Percentiles rank a stretch among this genome's conserved stretches.
Conservation (phyloP, 1,284 basidiomycete genomes). For the Cutaneotrichosporon cyanovorans region DNA sequence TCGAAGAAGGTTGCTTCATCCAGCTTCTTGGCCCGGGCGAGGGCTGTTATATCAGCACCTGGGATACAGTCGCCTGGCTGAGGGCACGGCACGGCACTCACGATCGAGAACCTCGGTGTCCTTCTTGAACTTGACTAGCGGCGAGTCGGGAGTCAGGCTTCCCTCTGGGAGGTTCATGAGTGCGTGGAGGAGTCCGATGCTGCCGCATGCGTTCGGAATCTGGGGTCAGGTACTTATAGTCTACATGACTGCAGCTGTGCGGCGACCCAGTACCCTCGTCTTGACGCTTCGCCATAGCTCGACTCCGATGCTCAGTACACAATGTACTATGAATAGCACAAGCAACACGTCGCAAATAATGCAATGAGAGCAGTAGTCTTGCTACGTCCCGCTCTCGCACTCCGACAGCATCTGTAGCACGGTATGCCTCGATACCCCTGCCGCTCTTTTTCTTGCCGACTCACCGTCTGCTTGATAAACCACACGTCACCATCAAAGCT, state of each 20-base stretch:
- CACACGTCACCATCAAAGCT: slow-evolving; percentile 37
- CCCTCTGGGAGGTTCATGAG: slow-evolving; percentile 38
- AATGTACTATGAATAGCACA: too few relatives aligned
- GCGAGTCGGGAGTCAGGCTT: slow-evolving; percentile 24
- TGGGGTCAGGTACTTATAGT: slow-evolving; percentile 41
- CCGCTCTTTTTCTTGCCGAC: slow-evolving; percentile 11
- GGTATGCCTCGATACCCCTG: too few relatives aligned
- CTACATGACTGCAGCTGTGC: too few relatives aligned
- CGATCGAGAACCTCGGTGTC: slow-evolving; percentile 26
- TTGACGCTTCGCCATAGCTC: too few relatives aligned
- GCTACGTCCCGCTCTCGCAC: too few relatives aligned
- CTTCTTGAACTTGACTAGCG: slow-evolving; percentile 37
- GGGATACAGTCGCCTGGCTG: too few relatives aligned
- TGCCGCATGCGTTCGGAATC: slow-evolving; percentile 83
- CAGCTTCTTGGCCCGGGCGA: slow-evolving; percentile 65
- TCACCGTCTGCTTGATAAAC: slow-evolving; percentile 49
- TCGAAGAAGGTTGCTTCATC: slow-evolving; percentile 68
- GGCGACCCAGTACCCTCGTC: too few relatives aligned
- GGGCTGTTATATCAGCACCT: slow-evolving; percentile 21
- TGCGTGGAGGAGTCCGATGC: slow-evolving; percentile 76
- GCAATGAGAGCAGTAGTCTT: too few relatives aligned
- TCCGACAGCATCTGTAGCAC: too few relatives aligned
- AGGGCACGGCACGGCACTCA: slow-evolving; percentile 12
- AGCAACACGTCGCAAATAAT: too few relatives aligned
- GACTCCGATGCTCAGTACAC: too few relatives aligned